Base-by-base conservation (phyloP, 169 alveolate genomes). In the Miamiensis avidus region DNA sequence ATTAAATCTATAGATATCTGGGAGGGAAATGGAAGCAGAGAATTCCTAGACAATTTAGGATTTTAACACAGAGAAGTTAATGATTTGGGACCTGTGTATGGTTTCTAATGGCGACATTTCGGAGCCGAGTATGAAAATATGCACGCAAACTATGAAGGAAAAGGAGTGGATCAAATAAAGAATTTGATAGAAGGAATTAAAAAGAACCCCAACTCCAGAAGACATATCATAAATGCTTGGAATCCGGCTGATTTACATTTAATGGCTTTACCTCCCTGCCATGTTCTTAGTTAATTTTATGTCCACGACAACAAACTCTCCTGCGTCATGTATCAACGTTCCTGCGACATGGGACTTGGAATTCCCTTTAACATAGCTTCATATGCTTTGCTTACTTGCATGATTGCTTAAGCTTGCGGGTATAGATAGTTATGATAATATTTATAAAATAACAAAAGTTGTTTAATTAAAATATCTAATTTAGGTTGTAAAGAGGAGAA, bases 221-320 rank as follows among this genome's bases (percentile, higher is more conserved):
- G 99, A 75, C 93, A 98, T 83, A 91, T 98, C 34, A 82, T 99
- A 78, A 92, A 98, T 75, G 99, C 99, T 16, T 98, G 99, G 99
- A 99, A 99, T 91, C 99, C 99, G 31, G 85, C 92, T 49, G 99
- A 96, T 82, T 85, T 98, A n/a, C 87, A 92, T 81, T 85, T 95
- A 87, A 99, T 99, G 99, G 99, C 99, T 69, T 94, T 99, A 73
- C 99, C 99, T 4, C 99, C 99, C 20, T 99, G 99, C 92, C 99
- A 99, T 93, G 93, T 98, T 69, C 88, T 98, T 85, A 96, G 98
- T 84, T 99, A 98, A 91, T 99, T 98, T 89, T 98, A 96, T 89
- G 99, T 98, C 26, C 94, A 96, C 65, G 98, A 98, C 34, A 82
- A 82, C 11, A 89, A 93, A 77, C 95, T 99, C 82, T 95, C 99